Conservation (phyloP, 1,139 yeast species). For the Pichia sp. region DNA sequence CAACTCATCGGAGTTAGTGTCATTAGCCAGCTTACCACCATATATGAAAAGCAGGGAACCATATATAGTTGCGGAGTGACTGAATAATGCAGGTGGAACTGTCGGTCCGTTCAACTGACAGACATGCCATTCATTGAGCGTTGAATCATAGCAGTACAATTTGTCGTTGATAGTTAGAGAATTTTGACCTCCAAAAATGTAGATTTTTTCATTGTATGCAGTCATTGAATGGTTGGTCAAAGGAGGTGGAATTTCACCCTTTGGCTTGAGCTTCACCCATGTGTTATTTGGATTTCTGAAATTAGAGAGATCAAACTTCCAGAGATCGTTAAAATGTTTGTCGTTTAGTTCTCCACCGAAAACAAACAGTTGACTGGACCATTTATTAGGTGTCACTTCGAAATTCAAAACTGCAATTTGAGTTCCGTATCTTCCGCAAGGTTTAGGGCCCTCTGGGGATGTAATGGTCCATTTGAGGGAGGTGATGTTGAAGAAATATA, state of each 20-base stretch:
- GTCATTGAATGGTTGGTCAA: slow-evolving; percentile 89
- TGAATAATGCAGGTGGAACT: slow-evolving; percentile 82
- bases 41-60: slow-evolving; percentile 76
- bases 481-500: slow-evolving; percentile 84
- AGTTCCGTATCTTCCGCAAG: slow-evolving; percentile 93
- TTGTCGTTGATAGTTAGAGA: slow-evolving; percentile 70
- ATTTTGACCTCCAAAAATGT: slow-evolving; percentile 85
- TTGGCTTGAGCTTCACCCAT: slow-evolving; percentile 72
- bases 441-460: slow-evolving; percentile 72
- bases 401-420: slow-evolving; percentile 42
- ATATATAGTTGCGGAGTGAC: slow-evolving; percentile 79
- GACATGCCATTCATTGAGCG: slow-evolving; percentile 65
- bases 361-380: slow-evolving; percentile 46
- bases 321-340: slow-evolving; percentile 76
- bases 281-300: slow-evolving; percentile 75
- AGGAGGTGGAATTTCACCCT: slow-evolving; percentile 63
- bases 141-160: slow-evolving; percentile 77
- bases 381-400: slow-evolving; percentile 22
- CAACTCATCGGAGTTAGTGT: slow-evolving; percentile 60
- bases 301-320: slow-evolving; percentile 82
- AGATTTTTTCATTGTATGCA: slow-evolving; percentile 69
- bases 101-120: slow-evolving; percentile 30
- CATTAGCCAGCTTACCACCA: slow-evolving; percentile 85
- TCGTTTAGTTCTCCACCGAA: slow-evolving; percentile 97
- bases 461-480: slow-evolving; percentile 91